These are phyloP conservation scores for Calonectria henricotiae DNA, from an alignment of 2,329 filamentous ascomycete genomes.

Conservation along the genomic window DNA sequence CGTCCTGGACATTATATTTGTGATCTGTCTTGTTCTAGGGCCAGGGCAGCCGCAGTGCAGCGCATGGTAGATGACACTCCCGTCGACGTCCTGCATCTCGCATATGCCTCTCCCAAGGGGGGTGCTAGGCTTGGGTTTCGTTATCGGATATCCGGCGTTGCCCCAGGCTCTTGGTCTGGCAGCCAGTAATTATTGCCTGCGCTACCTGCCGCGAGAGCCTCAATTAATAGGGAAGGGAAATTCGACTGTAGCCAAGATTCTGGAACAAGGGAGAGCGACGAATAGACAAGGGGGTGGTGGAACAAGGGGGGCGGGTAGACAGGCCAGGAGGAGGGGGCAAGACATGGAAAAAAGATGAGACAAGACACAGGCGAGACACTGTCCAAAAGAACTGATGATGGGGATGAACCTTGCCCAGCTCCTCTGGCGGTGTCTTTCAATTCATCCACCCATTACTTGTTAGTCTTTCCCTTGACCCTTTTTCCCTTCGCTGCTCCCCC, in stretches of 20 bases:
- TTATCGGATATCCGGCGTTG: background rate
- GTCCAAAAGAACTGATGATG: background rate
- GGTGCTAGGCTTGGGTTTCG: conserved; percentile 2
- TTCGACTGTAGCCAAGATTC: conserved; percentile 1
- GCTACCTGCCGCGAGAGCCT: conserved; percentile 29
- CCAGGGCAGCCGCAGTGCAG: conserved; percentile 21
- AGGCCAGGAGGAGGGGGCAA: conserved; percentile 21
- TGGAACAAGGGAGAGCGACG: conserved; percentile 33
- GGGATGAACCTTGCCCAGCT: background rate
- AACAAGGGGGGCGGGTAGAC: conserved; percentile 9
- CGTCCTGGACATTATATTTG: conserved; percentile 27
- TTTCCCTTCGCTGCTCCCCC: conserved; percentile 34
- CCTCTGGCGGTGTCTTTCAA: conserved; percentile 17
- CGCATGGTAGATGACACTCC: conserved; percentile 20
- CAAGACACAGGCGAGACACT: conserved; percentile 23
- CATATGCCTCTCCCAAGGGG: conserved; percentile 12
- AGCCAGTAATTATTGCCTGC: conserved; percentile 25
- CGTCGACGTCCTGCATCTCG: conserved; percentile 31
- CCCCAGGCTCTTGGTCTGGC: conserved; percentile 6
- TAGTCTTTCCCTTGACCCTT: conserved; percentile 22
- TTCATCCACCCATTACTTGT: conserved; percentile 15
- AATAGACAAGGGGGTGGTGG: conserved; percentile 31
- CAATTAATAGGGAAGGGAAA: conserved; percentile 5
- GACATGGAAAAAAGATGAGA: conserved; percentile 32
- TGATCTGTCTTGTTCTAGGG: conserved; percentile 23